A percentile compares a stretch with the other conserved stretches of the same genome.
These are phyloP conservation scores for Termitomyces sp. DNA, from an alignment of 768 basidiomycete species.

Conservation along the genomic window DNA sequence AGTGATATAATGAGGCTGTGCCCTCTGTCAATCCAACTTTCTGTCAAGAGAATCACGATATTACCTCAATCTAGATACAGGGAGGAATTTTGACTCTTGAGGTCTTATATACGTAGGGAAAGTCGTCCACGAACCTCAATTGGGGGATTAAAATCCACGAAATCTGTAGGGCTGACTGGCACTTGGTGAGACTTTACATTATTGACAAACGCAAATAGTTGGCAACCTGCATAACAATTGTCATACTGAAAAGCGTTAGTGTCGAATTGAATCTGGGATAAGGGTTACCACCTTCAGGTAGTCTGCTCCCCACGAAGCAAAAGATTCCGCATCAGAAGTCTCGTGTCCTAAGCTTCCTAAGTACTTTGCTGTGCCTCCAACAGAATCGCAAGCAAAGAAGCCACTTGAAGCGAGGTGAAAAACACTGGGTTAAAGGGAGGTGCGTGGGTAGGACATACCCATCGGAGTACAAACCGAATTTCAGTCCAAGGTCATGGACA, in stretches of 20 bases:
- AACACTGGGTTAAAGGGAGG: neutral
- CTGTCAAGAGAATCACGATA: neutral
- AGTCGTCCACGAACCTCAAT: conserved; percentile 22
- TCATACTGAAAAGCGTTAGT: conserved; percentile 28
- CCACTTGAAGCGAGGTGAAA: conserved; percentile 19
- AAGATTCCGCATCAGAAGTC: conserved; percentile 38
- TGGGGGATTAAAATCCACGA: conserved; percentile 39
- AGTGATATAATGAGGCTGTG: conserved; percentile 33
- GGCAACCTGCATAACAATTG: conserved; percentile 40
- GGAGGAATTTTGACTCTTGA: neutral
- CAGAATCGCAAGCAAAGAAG: conserved; percentile 37
- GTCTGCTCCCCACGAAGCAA: conserved; percentile 44
- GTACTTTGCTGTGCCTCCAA: conserved; percentile 38
- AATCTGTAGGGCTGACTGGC: conserved; percentile 34
- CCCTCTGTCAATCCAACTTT: neutral
- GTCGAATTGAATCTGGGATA: neutral
- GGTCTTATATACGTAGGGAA: neutral
- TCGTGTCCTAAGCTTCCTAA: conserved; percentile 42
- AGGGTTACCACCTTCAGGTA: conserved; percentile 29
- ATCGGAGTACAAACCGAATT: conserved; percentile 60
- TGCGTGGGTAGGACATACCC: conserved; percentile 19
- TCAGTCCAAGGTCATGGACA: conserved; percentile 38
- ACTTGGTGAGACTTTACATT: neutral
- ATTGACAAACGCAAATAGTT: neutral
- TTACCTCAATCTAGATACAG: conserved; percentile 28